Base-by-base conservation (phyloP, 768 basidiomycete species). In the Terana coerulea region DNA sequence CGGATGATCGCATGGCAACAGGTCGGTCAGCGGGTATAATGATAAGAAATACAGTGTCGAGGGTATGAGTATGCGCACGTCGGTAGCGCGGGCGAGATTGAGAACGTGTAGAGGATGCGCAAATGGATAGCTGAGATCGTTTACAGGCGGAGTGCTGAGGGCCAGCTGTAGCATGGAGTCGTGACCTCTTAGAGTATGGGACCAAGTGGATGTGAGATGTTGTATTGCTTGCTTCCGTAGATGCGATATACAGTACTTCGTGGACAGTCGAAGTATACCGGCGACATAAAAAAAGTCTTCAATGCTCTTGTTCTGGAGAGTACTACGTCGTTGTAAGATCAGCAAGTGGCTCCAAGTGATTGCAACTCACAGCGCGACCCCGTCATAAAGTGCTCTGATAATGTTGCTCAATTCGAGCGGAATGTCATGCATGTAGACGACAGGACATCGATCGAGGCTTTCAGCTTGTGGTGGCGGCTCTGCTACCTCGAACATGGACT, bases 11-110 rank as follows among this genome's bases (percentile, higher is more conserved):
- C 55, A 75, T 9, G 68, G 63, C 8, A 81, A 65, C 17, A 81
- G 64, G 51, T 78, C 77, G 34, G 68, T 61, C 29, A 83, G 67
- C 5, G 74, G 72, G 55, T 83, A 82, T 11, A 81, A 61, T 24
- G 80, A 80, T n/a, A 82, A 71, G 64, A 81, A 81, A 57, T 81
- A 83, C 10, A 81, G 49, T 8, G 73, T 75, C 8, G 78, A 73
- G 2, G 80, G 80, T 30, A 80, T 50, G 41, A 81, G 55, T 45
- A 79, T 62, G 22, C 63, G 66, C 15, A 75, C 66, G 57, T 81
- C 70, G 12, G 71, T 72, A 59, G 80, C 77, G 41, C 73, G 69
- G 12, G 79, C 78, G 34, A 82, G 73, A 50, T 80, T 79, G 47
- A 83, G 72, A 29, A 81, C 73, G 56, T 78, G 78, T 24, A 84